Evolutionary conservation across 306 rosid genomes (phyloP), one percentile per base, ranked within the genome.

Genomic region (Casuarina equisetifolia): DNA sequence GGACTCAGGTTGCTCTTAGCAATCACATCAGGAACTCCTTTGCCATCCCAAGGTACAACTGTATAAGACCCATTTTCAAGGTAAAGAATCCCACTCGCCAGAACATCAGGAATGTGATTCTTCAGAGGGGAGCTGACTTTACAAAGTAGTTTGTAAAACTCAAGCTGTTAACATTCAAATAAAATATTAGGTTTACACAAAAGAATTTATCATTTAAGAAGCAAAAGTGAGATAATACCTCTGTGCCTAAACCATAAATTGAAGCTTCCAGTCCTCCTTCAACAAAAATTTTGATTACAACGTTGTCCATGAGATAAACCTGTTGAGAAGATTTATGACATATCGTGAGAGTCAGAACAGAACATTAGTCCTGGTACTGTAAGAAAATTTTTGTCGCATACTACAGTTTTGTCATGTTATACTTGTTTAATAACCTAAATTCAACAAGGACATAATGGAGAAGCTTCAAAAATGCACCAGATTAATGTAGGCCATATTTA

Each of bases 241-340:
- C 99, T 72, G 97, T 84, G 84, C 99, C 97, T 44, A 95, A 85
- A 82, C 96, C 83, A 85, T 92, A 91, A 49, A 95, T 80, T 36
- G 96, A 88, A 70, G 91, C 87, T 88, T 92, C 99, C 79, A 88
- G 83, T 76, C 99, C 97, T 72, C 78, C 94, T 91, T 95, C 97
- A 54, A 88, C 97, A 84, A 88, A 91, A 68, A 95, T 86, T 81
- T 95, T 95, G 48, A 95, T 80, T 51, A 89, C 97, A 45, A 67
- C 68, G 79, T 89, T 76, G 13, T 86, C 85, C 79, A 89, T 85
- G 57, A 95, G 91, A 87, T 86, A 95, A 71, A 95, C 99, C 99
- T 92, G 80, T 82, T 74, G 73, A 79, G 61, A 75, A 64, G 76
- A 74, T 52, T 32, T 43, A 81, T 67, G 69, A 84, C 74, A 76